These are phyloP conservation scores for Odontarrhena argentea DNA, from an alignment of 345 rosid genomes.

Conservation along the genomic window DNA sequence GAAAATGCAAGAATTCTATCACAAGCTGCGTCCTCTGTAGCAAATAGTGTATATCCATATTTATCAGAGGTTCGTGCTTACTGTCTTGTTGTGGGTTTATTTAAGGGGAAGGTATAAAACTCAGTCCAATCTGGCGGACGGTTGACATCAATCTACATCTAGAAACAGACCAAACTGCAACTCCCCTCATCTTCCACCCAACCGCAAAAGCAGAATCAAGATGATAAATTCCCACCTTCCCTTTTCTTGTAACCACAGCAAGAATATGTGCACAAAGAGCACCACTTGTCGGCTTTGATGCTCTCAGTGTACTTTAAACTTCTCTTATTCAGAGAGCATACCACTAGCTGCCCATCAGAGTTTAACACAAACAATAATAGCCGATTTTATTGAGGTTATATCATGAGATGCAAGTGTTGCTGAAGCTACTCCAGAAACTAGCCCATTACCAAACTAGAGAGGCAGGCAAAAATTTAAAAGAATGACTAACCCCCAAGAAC, in stretches of 20 bases:
- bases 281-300: conserved; percentile 75
- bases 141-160: conserved; percentile 99
- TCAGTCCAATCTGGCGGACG: conserved; percentile 85
- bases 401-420: conserved; percentile 42
- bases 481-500: conserved; percentile 10
- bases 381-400: conserved; percentile 45
- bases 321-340: conserved; percentile 85
- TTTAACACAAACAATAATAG: conserved; percentile 71
- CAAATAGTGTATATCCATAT: conserved; percentile 87
- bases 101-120: conserved; percentile 78
- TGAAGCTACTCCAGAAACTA: conserved; percentile 49
- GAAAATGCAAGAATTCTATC: conserved; percentile 92
- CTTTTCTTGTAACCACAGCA: conserved; percentile 94
- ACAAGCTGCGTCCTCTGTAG: conserved; percentile 78
- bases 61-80: conserved; percentile 82
- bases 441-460: conserved; percentile 73
- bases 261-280: conserved; percentile 83
- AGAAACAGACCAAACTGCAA: conserved; percentile 96
- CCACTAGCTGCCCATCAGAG: conserved; percentile 70
- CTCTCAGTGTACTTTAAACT: conserved; percentile 72
- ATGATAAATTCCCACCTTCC: conserved; percentile 82
- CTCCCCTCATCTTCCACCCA: conserved; percentile 98
- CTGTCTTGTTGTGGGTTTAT: conserved; percentile 72
- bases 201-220: conserved; percentile 96
- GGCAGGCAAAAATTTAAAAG: neutral